Evolutionary conservation across 2,329 filamentous ascomycete genomes (phyloP).

Genomic region (Alternaria incomplexa): DNA sequence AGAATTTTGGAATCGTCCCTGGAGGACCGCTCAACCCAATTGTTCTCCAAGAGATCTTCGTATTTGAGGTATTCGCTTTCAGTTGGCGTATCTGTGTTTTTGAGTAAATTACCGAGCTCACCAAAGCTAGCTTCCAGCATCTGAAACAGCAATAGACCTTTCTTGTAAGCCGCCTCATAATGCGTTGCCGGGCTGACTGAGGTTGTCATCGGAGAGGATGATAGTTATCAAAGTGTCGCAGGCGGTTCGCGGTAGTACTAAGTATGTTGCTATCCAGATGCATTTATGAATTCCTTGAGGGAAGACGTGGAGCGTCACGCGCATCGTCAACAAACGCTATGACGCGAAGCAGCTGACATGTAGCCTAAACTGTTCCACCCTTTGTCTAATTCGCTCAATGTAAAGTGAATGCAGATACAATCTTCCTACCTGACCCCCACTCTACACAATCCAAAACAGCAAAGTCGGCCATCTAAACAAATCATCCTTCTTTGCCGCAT

Average conservation of each 20-base stretch:
- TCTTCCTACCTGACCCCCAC: too few species aligned
- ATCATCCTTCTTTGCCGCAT: background rate
- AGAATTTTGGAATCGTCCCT: background rate
- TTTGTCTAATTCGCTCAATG: background rate
- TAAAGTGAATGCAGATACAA: background rate
- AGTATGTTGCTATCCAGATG: background rate
- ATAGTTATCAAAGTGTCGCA: background rate
- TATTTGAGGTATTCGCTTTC: background rate
- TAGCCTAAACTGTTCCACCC: background rate
- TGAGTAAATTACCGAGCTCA: background rate
- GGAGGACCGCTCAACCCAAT: background rate
- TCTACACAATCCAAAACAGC: slow-evolving; percentile 7
- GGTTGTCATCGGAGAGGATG: background rate
- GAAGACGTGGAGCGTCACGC: background rate
- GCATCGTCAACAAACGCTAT: background rate
- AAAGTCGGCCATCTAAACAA: slow-evolving; percentile 3
- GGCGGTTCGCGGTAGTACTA: background rate
- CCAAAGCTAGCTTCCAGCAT: background rate
- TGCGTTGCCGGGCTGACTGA: background rate
- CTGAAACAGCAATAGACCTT: background rate
- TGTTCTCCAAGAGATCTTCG: background rate
- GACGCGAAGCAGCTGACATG: background rate
- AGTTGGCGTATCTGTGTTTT: background rate
- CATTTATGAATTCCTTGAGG: background rate
- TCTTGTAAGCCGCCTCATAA: background rate